Evolutionary conservation across 2,329 filamentous ascomycete genomes (phyloP).

Genomic region (Verticillium albo-atrum): DNA sequence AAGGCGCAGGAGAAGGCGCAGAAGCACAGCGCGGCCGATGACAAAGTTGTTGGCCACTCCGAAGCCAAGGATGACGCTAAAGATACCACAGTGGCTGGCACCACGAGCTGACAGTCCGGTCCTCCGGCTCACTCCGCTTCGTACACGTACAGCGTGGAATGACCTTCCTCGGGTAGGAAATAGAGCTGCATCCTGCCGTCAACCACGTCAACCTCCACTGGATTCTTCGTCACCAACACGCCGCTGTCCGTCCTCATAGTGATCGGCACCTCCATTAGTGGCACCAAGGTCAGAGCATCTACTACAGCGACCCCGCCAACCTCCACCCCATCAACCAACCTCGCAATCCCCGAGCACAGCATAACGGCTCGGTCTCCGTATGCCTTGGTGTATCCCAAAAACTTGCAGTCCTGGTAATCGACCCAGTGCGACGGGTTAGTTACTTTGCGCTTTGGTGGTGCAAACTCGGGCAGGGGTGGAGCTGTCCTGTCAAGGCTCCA

Average conservation of each 20-base stretch:
- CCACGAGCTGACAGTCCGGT: not conserved
- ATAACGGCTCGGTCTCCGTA: slow-evolving; percentile 35
- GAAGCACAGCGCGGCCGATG: not conserved
- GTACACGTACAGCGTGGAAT: slow-evolving; percentile 41
- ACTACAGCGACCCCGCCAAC: slow-evolving; percentile 44
- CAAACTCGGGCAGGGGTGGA: slow-evolving; percentile 13
- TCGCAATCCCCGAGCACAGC: slow-evolving; percentile 42
- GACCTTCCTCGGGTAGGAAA: slow-evolving; percentile 41
- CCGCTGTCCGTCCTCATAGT: slow-evolving; percentile 31
- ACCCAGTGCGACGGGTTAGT: slow-evolving; percentile 38
- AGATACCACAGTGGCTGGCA: not conserved
- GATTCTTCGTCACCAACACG: slow-evolving; percentile 40
- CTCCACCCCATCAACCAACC: slow-evolving; percentile 20
- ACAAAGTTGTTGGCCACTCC: not conserved
- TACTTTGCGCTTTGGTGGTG: slow-evolving; percentile 14
- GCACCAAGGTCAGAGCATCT: slow-evolving; percentile 37
- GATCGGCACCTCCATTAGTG: slow-evolving; percentile 41
- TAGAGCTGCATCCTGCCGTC: slow-evolving; percentile 40
- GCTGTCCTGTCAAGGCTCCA: slow-evolving; percentile 21
- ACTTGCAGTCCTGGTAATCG: slow-evolving; percentile 50
- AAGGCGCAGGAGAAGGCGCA: too few species aligned
- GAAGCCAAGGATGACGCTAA: not conserved
- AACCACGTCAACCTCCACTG: slow-evolving; percentile 39
- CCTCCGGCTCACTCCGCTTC: slow-evolving; percentile 24
- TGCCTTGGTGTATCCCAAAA: slow-evolving; percentile 32